A percentile compares a stretch with the other conserved stretches of the same genome.
phyloP scores from a whole-genome alignment of 257 asterid genomes.

The Eucommia ulmoides region DNA sequence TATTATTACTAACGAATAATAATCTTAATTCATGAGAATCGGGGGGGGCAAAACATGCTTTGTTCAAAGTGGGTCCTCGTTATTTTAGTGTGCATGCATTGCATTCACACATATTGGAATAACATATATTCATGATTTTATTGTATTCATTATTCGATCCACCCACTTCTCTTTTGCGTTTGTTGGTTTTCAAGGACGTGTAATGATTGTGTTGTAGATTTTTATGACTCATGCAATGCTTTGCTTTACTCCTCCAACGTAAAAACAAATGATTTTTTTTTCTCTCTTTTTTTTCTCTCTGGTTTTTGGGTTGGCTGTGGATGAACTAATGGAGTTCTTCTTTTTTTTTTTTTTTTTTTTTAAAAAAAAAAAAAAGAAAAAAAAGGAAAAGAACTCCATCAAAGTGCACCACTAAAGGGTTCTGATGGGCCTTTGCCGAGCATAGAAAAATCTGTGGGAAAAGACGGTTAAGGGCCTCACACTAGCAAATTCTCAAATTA shows the following conservation, averaged over 20 bases:
- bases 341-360: slow-evolving; percentile 15
- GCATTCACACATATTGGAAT: neutral
- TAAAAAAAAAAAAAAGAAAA: too few relatives aligned
- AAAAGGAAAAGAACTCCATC: slow-evolving; percentile 1
- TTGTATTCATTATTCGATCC: neutral
- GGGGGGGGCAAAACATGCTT: neutral
- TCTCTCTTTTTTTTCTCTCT: neutral
- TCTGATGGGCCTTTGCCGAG: slow-evolving; percentile 14
- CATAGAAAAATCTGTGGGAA: slow-evolving; percentile 8
- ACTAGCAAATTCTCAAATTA: neutral
- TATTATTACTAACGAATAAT: neutral
- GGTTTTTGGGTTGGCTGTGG: slow-evolving; percentile 4
- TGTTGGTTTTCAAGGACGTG: neutral
- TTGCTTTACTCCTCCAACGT: neutral
- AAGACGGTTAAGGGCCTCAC: slow-evolving; percentile 24
- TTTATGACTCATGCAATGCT: neutral
- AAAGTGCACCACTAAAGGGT: slow-evolving; percentile 42
- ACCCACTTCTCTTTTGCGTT: neutral
- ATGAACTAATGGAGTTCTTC: slow-evolving; percentile 12
- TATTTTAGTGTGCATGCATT: neutral
- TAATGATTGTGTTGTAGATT: neutral
- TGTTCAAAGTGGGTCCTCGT: neutral
- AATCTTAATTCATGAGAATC: neutral
- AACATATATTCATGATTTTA: neutral
- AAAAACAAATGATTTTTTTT: neutral